A percentile compares a stretch with the other conserved stretches of the same genome.
Conservation (phyloP, 2,329 filamentous ascomycete species). For the Colletotrichum endophyticum region DNA sequence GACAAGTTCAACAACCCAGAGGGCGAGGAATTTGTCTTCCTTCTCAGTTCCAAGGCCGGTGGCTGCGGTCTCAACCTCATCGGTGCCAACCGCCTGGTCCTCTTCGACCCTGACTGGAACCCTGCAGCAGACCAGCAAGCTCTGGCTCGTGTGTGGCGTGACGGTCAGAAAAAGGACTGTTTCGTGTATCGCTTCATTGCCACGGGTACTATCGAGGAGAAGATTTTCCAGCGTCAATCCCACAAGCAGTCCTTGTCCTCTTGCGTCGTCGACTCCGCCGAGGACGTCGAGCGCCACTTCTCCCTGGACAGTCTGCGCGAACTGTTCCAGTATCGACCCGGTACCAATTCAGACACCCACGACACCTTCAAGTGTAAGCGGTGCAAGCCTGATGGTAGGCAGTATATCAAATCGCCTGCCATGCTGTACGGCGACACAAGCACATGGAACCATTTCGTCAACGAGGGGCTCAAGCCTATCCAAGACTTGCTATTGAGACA, state of each 20-base stretch:
- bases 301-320: conserved; percentile 89
- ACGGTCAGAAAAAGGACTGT: conserved; percentile 98
- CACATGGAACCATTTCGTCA: conserved; percentile 98
- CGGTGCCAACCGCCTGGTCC: conserved; percentile 89
- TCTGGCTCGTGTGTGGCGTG: conserved; percentile 95
- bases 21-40: conserved; percentile 88
- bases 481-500: conserved; percentile 91
- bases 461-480: conserved; percentile 78
- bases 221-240: conserved; percentile 97
- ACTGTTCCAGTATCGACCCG: conserved; percentile 88
- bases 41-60: conserved; percentile 96
- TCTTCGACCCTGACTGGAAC: conserved; percentile 99
- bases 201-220: conserved; percentile 97
- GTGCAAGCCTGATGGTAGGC: conserved; percentile 85
- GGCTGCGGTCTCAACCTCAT: conserved; percentile 96
- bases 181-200: conserved; percentile 99
- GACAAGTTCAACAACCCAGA: conserved; percentile 97
- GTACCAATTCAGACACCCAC: conserved; percentile 91
- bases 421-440: conserved; percentile 98
- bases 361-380: conserved; percentile 99
- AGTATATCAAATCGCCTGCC: conserved; percentile 88
- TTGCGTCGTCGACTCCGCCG: conserved; percentile 93
- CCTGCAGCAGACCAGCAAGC: conserved; percentile 97
- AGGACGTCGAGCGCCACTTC: conserved; percentile 97
- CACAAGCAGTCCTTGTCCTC: conserved; percentile 98